Evolutionary conservation across 192 early-diverging fungal species (phyloP).

Genomic region (Cetraspora pellucida): DNA sequence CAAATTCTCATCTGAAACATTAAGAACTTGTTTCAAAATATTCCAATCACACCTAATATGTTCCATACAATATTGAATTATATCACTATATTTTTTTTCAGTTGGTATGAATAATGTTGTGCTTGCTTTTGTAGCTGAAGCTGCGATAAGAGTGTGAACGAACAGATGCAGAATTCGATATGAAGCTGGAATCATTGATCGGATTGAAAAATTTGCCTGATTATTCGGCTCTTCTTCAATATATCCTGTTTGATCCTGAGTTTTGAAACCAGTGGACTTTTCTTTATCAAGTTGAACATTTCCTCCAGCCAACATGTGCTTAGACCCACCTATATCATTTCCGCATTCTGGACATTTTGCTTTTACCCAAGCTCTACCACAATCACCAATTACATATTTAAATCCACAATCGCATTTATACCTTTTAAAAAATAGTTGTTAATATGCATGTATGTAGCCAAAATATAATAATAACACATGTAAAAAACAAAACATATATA

Average conservation of each 20-base stretch:
- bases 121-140: not conserved
- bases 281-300: too few relatives aligned
- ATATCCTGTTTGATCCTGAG: conserved; percentile 9
- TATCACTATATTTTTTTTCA: not conserved
- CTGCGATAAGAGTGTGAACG: conserved; percentile 17
- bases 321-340: too few relatives aligned
- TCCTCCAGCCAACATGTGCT: too few relatives aligned
- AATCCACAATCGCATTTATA: too few relatives aligned
- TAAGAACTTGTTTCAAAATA: conserved; percentile 1
- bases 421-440: too few relatives aligned
- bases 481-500: too few relatives aligned
- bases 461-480: too few relatives aligned
- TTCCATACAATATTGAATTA: not conserved
- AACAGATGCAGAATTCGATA: conserved; percentile 36
- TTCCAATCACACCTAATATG: conserved; percentile 32
- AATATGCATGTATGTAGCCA: too few relatives aligned
- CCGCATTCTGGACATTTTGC: too few relatives aligned
- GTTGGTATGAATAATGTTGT: not conserved
- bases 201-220: not conserved
- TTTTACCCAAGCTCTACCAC: too few relatives aligned
- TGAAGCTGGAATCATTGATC: conserved; percentile 26
- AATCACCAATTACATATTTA: too few relatives aligned
- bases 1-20: conserved; percentile 13
- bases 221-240: not conserved
- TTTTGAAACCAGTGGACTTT: not conserved